These are phyloP conservation scores for Clavispora fructus DNA, from an alignment of 805 yeast species.

Conservation along the genomic window DNA sequence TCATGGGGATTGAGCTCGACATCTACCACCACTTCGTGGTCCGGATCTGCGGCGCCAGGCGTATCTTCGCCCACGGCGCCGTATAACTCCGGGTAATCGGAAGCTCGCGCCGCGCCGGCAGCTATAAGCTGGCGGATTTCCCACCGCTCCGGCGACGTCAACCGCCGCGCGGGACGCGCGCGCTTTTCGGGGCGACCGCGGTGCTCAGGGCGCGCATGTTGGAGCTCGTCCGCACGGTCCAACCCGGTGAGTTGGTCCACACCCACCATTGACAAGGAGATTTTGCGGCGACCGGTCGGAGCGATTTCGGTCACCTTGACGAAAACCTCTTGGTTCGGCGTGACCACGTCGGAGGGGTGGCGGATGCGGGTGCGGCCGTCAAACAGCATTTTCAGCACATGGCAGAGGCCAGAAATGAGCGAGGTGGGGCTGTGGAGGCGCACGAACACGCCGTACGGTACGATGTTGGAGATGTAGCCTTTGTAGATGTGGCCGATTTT, in stretches of 20 bases:
- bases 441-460: constrained; percentile 77
- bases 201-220: constrained; percentile 1
- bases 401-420: constrained; percentile 61
- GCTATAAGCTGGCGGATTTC: constrained; percentile 79
- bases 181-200: constrained; percentile 10
- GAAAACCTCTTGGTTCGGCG: constrained; percentile 54
- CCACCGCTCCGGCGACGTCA: constrained; percentile 88
- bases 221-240: constrained; percentile 22
- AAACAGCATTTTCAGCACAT: constrained; percentile 61
- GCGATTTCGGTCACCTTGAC: constrained; percentile 46
- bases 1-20: constrained; percentile 65
- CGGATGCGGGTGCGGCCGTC: constrained; percentile 42
- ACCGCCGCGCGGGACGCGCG: constrained; percentile 24
- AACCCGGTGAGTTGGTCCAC: constrained; percentile 68
- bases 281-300: constrained; percentile 17
- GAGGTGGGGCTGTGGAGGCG: constrained; percentile 31
- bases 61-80: constrained; percentile 15
- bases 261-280: constrained; percentile 63
- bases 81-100: constrained; percentile 61
- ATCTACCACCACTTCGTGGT: constrained; percentile 50
- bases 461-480: constrained; percentile 58
- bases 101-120: constrained; percentile 64
- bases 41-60: constrained; percentile 15
- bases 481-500: constrained; percentile 43
- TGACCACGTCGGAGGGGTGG: constrained; percentile 56